These are phyloP conservation scores for Pyrenophora teres DNA, from an alignment of 2,329 filamentous ascomycete genomes.

Conservation along the genomic window DNA sequence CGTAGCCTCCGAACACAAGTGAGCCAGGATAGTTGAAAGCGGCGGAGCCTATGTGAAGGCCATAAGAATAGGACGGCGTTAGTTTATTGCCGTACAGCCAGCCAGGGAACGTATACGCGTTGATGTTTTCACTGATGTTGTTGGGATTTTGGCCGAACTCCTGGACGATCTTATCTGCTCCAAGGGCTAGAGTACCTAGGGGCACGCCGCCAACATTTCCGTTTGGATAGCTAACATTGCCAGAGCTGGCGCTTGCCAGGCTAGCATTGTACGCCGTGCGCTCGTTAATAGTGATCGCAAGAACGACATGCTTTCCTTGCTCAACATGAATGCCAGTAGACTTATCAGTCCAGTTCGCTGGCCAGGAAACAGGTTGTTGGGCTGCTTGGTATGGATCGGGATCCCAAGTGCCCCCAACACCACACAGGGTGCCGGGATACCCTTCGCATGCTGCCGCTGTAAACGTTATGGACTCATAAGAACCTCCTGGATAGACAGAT, in stretches of 20 bases:
- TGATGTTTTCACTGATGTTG: neutral
- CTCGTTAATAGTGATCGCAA: slow-evolving; percentile 2
- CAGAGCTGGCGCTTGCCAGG: neutral
- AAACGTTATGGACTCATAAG: neutral
- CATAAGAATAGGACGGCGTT: slow-evolving; percentile 35
- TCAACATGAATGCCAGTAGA: neutral
- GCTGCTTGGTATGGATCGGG: neutral
- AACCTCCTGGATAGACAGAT: neutral
- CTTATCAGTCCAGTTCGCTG: neutral
- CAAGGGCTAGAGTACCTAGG: slow-evolving; percentile 7
- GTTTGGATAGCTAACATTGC: slow-evolving; percentile 4
- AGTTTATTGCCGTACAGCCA: slow-evolving; percentile 14
- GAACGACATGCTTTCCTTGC: neutral
- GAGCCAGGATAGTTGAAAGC: slow-evolving; percentile 28
- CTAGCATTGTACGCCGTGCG: slow-evolving; percentile 7
- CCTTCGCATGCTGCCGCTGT: too few species aligned
- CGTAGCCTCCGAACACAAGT: slow-evolving; percentile 46
- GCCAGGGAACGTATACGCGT: slow-evolving; percentile 2
- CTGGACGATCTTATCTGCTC: neutral
- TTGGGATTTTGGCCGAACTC: neutral
- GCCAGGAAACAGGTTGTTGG: neutral
- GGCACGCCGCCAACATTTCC: slow-evolving; percentile 4
- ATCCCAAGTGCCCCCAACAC: neutral
- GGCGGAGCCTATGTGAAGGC: slow-evolving; percentile 32
- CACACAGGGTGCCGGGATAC: neutral